Conservation (phyloP, 177 flowering plant genomes). For the Vitis hybrid region DNA sequence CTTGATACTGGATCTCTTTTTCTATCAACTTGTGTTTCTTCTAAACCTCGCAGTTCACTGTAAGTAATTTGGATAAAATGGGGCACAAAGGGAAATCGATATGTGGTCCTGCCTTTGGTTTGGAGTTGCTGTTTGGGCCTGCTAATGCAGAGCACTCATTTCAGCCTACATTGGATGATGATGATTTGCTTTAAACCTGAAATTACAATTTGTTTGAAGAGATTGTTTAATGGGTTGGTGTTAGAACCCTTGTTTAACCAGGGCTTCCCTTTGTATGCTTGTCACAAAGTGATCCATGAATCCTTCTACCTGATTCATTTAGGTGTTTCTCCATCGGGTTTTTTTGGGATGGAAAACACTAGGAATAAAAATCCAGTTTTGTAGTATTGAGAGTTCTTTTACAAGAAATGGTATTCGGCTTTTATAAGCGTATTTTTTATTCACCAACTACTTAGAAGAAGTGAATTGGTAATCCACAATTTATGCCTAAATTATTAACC, state of each 20-base stretch:
- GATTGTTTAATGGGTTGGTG: too few species aligned
- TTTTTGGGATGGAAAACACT: slow-evolving; percentile 8
- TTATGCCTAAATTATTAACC: too few species aligned
- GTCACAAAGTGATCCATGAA: slow-evolving; percentile 2
- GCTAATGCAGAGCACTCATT: slow-evolving; percentile 33
- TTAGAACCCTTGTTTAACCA: too few species aligned
- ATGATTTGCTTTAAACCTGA: not conserved
- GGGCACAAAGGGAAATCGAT: slow-evolving; percentile 59
- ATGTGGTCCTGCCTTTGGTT: slow-evolving; percentile 64
- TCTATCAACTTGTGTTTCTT: too few species aligned
- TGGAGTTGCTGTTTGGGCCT: slow-evolving; percentile 83
- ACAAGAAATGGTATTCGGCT: too few species aligned
- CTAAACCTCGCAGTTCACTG: slow-evolving; percentile 48
- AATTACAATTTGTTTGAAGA: too few species aligned
- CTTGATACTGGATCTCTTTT: too few species aligned
- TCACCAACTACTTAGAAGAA: too few species aligned
- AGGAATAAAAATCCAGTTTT: not conserved
- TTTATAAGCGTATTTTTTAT: too few species aligned
- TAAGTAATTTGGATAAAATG: slow-evolving; percentile 68
- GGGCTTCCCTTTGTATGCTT: too few species aligned
- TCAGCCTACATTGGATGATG: slow-evolving; percentile 12
- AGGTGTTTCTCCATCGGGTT: slow-evolving; percentile 1
- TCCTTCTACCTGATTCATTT: not conserved
- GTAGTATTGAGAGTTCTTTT: not conserved
- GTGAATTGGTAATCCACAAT: too few species aligned